Evolutionary conservation across 129 eudicot genomes (phyloP), one percentile per base, ranked within the genome.

Genomic region (Helichrysum umbraculigerum): DNA sequence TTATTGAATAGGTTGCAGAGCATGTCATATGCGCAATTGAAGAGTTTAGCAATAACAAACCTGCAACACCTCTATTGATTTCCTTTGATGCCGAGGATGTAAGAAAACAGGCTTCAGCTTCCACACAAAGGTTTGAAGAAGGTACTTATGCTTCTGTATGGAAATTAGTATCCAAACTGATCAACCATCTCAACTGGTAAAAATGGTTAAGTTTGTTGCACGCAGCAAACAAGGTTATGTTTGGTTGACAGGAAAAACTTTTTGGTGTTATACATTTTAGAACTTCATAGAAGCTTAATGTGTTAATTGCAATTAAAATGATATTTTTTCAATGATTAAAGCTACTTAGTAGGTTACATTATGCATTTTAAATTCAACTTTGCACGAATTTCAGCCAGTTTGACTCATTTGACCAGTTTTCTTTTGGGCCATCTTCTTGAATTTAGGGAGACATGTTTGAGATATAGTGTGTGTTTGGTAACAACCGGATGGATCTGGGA

Each of bases 51-150:
- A 79, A 78, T 73, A 86, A 85, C 78, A 82, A 81, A 52, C 97
- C 97, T 28, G 79, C 93, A 59, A 56, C 88, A 17, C 99, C 97
- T 61, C 71, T 94, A 64, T 74, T 94, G 81, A 87, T 94, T 79
- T 89, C 96, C 41, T 91, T 80, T 77, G 88, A 94, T 79, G 70
- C 92, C 28, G 96, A 94, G 62, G 94, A 87, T 28, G 66, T 94
- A 77, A 84, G 97, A 79, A 91, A 87, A 79, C 99, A 94, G 81
- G 99, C 99, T n/a, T 92, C 96, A 80, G 97, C 92, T 77, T 94
- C 99, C 71, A 91, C 96, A 29, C 83, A 51, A 79, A 85, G 99
- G 86, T 91, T 91, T 86, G 88, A 87, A 64, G 93, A 94, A 86
- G 99, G 99, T 91, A 81, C 71, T 30, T 66, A 59, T 20, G 5